Base-by-base conservation (phyloP, 2,329 filamentous ascomycete species). In the Colletotrichum tamarilloi region DNA sequence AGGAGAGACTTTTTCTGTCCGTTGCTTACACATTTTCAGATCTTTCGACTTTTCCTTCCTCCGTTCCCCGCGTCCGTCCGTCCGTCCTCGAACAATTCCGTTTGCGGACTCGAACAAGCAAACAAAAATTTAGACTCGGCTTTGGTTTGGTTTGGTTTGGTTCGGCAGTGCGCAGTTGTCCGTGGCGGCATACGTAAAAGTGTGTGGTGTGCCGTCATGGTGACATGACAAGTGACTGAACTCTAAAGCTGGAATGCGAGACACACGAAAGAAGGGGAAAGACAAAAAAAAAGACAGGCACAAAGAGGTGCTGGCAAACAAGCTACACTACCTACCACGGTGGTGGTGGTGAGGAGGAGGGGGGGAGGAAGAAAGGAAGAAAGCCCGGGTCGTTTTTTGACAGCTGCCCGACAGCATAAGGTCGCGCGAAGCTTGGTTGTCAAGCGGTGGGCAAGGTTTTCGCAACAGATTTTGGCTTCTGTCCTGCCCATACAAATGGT, bases 161-260 rank as follows among this genome's bases (percentile, higher is more conserved):
- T 19, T 26, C 26, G 38, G 22, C 38, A 49, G 38, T 26, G 22
- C n/a, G 52, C 52, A 24, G 14, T 9, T 9, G 14, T 62, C 59
- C 59, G 59, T 42, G 28, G 38, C 19, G 55, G 55, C 32, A 32
- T 24, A 28, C 42, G n/a, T 42, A 19, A 56, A 56, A 24, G 56
- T 60, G 55, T 26, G 35, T 8, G 66, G 53, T 14, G 38, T 60
- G 26, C 66, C 66, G 66, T 69, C 66, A 69, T 30, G 32, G 59
- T 52, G 69, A 68, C 67, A 65, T 73, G 67, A 73, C 70, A 60
- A 69, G 70, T 73, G 67, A 70, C 56, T 73, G 46, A 73, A 73
- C 70, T 70, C 46, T 69, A 73, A 70, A 22, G 57, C 22, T 32
- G 67, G 16, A 42, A 73, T 72, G 67, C 42, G 70, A 72, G 70